Conservation (phyloP, 306 rosid species). For the Quercus dentata region DNA sequence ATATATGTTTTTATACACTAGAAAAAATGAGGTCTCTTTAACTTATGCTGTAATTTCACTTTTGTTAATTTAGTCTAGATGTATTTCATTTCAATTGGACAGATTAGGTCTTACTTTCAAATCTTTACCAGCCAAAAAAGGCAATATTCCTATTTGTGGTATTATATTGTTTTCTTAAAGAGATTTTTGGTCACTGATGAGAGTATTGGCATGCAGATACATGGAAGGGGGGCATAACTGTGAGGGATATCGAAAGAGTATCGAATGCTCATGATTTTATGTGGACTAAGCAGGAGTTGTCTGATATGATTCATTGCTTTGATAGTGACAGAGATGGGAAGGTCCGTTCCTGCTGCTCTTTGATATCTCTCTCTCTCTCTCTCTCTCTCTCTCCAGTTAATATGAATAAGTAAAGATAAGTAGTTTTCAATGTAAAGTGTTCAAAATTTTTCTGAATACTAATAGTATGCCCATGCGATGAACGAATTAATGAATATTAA, state of each 20-base stretch:
- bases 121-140: constrained; percentile 4
- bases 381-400: background rate
- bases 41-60: background rate
- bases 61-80: background rate
- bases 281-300: constrained; percentile 71
- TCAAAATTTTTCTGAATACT: too few relatives aligned
- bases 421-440: background rate
- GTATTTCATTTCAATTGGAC: background rate
- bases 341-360: constrained; percentile 36
- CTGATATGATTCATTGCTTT: constrained; percentile 72
- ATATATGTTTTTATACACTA: background rate
- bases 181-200: constrained; percentile 26
- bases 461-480: too few relatives aligned
- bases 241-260: constrained; percentile 54
- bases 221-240: constrained; percentile 61
- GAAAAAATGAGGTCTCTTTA: background rate
- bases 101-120: background rate
- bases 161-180: too few relatives aligned
- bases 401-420: background rate
- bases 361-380: background rate
- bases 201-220: constrained; percentile 44
- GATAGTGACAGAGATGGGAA: constrained; percentile 77
- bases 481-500: too few relatives aligned
- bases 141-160: background rate
- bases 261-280: constrained; percentile 77